Evolutionary conservation across 768 basidiomycete species (phyloP).

Genomic region (Termitomyces sp.): DNA sequence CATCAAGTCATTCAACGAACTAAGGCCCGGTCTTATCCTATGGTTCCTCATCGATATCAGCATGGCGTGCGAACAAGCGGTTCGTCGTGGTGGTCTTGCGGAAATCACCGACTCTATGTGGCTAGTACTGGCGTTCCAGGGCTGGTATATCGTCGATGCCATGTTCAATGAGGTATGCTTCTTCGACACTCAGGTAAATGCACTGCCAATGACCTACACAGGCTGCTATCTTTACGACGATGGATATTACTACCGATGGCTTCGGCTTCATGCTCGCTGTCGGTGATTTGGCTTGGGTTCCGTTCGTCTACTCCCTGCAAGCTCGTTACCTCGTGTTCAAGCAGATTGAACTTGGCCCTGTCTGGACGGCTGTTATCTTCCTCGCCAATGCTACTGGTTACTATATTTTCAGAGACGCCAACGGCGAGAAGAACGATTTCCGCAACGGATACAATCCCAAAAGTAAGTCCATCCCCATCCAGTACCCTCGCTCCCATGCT

Average conservation of each 20-base stretch:
- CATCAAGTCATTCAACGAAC: slow-evolving; percentile 75
- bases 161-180: slow-evolving; percentile 82
- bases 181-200: neutral
- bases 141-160: slow-evolving; percentile 81
- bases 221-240: slow-evolving; percentile 88
- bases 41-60: slow-evolving; percentile 91
- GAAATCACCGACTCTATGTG: slow-evolving; percentile 88
- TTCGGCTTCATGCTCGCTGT: slow-evolving; percentile 98
- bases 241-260: slow-evolving; percentile 97
- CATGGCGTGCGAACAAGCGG: slow-evolving; percentile 88
- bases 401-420: slow-evolving; percentile 86
- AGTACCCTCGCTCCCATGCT: neutral
- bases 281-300: slow-evolving; percentile 92
- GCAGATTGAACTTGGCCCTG: slow-evolving; percentile 71
- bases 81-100: slow-evolving; percentile 64
- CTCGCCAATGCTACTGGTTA: slow-evolving; percentile 70
- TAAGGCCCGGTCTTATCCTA: slow-evolving; percentile 86
- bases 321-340: slow-evolving; percentile 93
- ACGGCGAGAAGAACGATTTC: slow-evolving; percentile 95
- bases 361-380: slow-evolving; percentile 55
- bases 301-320: slow-evolving; percentile 91
- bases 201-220: slow-evolving; percentile 23
- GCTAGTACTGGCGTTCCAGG: slow-evolving; percentile 83
- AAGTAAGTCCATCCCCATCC: slow-evolving; percentile 43
- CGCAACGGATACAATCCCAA: slow-evolving; percentile 92